Percentiles rank a stretch among this genome's conserved stretches.
Conservation (phyloP, 352 stramenopile species). For the Thraustochytrium striatum region DNA sequence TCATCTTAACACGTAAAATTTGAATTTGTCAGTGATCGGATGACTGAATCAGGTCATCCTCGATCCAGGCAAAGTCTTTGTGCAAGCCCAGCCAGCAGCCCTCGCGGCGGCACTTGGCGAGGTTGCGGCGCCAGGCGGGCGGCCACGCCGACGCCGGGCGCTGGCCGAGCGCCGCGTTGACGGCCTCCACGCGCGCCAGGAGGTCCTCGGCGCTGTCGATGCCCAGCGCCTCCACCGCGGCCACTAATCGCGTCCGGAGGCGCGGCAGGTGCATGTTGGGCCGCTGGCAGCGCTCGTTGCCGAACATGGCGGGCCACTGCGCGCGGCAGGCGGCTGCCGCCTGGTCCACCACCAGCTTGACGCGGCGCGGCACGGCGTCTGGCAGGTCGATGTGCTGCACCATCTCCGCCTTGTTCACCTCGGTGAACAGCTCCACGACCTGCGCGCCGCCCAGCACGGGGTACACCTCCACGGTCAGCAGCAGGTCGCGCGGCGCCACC, state of each 20-base stretch:
- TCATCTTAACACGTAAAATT: no score
- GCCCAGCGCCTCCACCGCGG: no score
- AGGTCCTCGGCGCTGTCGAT: no score
- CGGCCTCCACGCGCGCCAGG: background rate
- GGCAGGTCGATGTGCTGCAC: background rate
- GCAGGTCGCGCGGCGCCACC: background rate
- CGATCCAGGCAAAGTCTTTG: no score
- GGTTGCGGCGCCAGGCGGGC: background rate
- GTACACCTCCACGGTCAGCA: background rate
- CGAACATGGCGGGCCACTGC: background rate
- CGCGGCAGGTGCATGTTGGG: background rate
- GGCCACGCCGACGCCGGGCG: no score
- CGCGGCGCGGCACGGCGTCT: no score
- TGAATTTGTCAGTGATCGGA: no score
- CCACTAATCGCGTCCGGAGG: background rate
- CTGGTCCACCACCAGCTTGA: background rate
- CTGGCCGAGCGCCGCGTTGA: background rate
- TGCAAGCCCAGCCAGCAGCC: no score
- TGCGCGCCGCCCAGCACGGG: background rate
- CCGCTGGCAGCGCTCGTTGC: background rate
- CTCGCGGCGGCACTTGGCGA: no score
- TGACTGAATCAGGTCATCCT: no score
- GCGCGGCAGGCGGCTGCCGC: background rate
- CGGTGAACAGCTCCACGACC: background rate
- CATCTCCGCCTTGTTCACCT: conserved; percentile 15